Conservation (phyloP, 768 basidiomycete species). For the Gymnopilus dilepis region DNA sequence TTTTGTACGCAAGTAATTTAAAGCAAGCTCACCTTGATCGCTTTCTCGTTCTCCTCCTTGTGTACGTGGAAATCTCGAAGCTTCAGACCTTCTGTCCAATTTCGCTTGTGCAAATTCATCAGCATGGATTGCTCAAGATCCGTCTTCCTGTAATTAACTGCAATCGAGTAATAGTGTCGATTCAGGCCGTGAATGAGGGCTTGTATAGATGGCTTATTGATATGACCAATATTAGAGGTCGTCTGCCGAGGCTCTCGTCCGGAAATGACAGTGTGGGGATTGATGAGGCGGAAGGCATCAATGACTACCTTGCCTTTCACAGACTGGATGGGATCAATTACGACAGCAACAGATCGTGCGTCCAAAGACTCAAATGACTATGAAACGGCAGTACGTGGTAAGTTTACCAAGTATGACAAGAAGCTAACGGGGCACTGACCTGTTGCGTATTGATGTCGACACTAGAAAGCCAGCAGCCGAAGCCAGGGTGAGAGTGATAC, state of each 20-base stretch:
- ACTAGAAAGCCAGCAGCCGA: slow-evolving; percentile 98
- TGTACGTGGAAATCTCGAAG: slow-evolving; percentile 89
- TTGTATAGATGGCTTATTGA: slow-evolving; percentile 99
- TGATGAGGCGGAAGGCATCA: slow-evolving; percentile 97
- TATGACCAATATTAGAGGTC: slow-evolving; percentile 97
- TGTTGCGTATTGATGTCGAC: slow-evolving; percentile 99
- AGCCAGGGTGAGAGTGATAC: slow-evolving; percentile 99
- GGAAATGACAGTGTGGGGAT: slow-evolving; percentile 85
- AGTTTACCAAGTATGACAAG: slow-evolving; percentile 15
- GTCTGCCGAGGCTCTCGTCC: slow-evolving; percentile 97
- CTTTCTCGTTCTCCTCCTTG: slow-evolving; percentile 88
- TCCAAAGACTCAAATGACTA: slow-evolving; percentile 97
- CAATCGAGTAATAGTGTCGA: slow-evolving; percentile 97
- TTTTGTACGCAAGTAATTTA: slow-evolving; percentile 9
- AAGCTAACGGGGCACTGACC: slow-evolving; percentile 44
- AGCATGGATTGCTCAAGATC: slow-evolving; percentile 98
- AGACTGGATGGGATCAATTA: slow-evolving; percentile 98
- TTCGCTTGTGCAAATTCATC: slow-evolving; percentile 98
- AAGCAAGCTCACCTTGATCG: slow-evolving; percentile 82
- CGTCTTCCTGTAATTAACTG: slow-evolving; percentile 97
- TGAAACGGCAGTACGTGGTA: slow-evolving; percentile 2
- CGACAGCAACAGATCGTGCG: slow-evolving; percentile 92
- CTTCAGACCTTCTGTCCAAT: slow-evolving; percentile 98
- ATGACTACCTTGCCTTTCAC: slow-evolving; percentile 99
- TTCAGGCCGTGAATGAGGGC: slow-evolving; percentile 97